phyloP scores from a whole-genome alignment of 306 rosid genomes.

The Comarum palustre region DNA sequence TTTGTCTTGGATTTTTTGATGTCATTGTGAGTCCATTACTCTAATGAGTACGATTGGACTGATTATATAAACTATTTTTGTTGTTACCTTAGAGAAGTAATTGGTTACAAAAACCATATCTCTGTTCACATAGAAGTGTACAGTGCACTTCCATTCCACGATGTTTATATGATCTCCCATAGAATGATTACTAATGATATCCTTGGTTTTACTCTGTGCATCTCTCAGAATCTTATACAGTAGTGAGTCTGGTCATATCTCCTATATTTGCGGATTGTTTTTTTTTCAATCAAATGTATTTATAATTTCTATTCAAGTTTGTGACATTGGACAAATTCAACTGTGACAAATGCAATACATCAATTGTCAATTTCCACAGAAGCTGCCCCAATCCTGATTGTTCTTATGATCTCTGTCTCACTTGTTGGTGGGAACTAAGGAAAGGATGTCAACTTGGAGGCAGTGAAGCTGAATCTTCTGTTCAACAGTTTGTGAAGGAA shows the following conservation, averaged over 20 bases:
- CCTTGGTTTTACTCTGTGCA: neutral
- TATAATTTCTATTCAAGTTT: constrained; percentile 8
- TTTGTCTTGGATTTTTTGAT: neutral
- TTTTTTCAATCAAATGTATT: neutral
- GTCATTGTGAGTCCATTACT: neutral
- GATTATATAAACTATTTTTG: neutral
- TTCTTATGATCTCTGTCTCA: constrained; percentile 57
- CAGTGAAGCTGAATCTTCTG: constrained; percentile 40
- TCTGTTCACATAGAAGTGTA: neutral
- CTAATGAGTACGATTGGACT: neutral
- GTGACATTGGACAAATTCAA: constrained; percentile 19
- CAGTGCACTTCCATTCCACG: neutral
- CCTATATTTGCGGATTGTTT: neutral
- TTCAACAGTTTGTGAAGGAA: constrained; percentile 28
- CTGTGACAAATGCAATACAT: constrained; percentile 71
- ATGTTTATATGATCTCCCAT: neutral
- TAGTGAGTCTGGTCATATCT: neutral
- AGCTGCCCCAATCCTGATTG: constrained; percentile 59
- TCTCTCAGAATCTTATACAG: neutral
- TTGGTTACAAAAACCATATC: neutral
- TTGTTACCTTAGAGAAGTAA: neutral
- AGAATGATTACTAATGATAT: neutral
- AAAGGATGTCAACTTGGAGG: constrained; percentile 34
- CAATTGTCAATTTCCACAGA: constrained; percentile 68
- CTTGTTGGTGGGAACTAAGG: constrained; percentile 59